Percentiles rank a stretch among this genome's conserved stretches.
Conservation (phyloP, 352 stramenopile genomes). For the Plasmopara viticola region DNA sequence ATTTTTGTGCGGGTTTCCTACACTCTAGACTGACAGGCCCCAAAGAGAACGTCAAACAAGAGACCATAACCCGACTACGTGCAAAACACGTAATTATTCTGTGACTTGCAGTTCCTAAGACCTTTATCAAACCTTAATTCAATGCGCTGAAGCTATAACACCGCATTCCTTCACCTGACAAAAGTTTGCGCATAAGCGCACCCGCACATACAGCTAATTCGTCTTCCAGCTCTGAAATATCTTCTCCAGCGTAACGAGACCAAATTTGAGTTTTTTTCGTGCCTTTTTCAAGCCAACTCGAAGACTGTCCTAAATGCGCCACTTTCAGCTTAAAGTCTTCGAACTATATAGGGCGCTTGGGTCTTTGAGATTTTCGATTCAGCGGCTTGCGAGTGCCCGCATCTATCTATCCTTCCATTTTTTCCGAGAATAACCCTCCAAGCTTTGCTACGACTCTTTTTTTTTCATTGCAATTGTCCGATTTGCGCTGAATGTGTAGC, state of each 20-base stretch:
- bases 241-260: conserved; percentile 58
- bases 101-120: conserved; percentile 63
- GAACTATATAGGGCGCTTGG: conserved; percentile 53
- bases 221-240: conserved; percentile 58
- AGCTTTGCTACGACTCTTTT: conserved; percentile 43
- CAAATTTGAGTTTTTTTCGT: conserved; percentile 59
- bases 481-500: conserved; percentile 51
- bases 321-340: conserved; percentile 77
- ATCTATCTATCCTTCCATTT: conserved; percentile 47
- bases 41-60: conserved; percentile 62
- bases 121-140: conserved; percentile 66
- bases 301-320: conserved; percentile 47
- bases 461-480: conserved; percentile 56
- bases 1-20: conserved; percentile 55
- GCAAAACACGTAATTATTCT: conserved; percentile 57
- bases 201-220: conserved; percentile 65
- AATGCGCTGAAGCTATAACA: conserved; percentile 72
- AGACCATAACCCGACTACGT: conserved; percentile 36
- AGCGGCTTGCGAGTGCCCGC: conserved; percentile 65
- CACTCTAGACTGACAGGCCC: conserved; percentile 54
- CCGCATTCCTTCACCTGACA: conserved; percentile 52
- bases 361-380: conserved; percentile 60
- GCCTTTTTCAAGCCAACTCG: conserved; percentile 48
- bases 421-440: conserved; percentile 48
- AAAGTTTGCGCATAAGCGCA: conserved; percentile 62